Conservation (phyloP, 371 early-diverging fungal species). For the Mortierella sp. region DNA sequence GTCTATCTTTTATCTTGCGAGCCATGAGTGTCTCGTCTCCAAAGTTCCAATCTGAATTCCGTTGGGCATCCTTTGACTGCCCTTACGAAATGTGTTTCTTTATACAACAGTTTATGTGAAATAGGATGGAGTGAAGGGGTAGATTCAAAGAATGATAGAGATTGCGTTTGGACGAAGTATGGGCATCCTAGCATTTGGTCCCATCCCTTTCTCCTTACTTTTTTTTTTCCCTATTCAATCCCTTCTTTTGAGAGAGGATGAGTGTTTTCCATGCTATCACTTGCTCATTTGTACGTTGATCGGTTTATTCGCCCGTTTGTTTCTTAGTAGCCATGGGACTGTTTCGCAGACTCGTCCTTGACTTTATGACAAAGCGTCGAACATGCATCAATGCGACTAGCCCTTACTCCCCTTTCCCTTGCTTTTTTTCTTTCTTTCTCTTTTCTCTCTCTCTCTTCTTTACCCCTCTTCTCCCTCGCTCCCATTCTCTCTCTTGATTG, state of each 20-base stretch:
- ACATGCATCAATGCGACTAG: constrained; percentile 9
- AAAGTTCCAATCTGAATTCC: background rate
- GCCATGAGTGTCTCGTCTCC: too few species aligned
- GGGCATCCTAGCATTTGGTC: constrained; percentile 4
- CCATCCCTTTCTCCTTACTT: constrained; percentile 6
- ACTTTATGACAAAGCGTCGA: constrained; percentile 29
- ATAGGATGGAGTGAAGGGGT: background rate
- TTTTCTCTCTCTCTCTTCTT: background rate
- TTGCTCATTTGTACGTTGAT: background rate
- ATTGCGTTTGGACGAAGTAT: constrained; percentile 1
- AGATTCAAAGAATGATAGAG: constrained; percentile 5
- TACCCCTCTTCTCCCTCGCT: background rate
- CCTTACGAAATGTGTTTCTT: background rate
- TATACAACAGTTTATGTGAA: background rate
- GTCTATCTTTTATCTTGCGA: background rate
- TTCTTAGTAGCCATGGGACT: background rate
- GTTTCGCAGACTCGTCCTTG: constrained; percentile 1
- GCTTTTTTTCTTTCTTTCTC: background rate
- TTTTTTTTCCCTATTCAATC: constrained; percentile 4
- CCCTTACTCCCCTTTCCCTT: background rate
- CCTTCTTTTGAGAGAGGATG: background rate
- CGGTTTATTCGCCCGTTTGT: constrained; percentile 1
- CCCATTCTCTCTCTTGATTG: background rate
- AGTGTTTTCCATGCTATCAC: background rate
- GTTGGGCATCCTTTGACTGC: background rate